Percentiles rank a stretch among this genome's conserved stretches.
phyloP scores from a whole-genome alignment of 176 grass and related monocot genomes.

The Oryza glumipatula region DNA sequence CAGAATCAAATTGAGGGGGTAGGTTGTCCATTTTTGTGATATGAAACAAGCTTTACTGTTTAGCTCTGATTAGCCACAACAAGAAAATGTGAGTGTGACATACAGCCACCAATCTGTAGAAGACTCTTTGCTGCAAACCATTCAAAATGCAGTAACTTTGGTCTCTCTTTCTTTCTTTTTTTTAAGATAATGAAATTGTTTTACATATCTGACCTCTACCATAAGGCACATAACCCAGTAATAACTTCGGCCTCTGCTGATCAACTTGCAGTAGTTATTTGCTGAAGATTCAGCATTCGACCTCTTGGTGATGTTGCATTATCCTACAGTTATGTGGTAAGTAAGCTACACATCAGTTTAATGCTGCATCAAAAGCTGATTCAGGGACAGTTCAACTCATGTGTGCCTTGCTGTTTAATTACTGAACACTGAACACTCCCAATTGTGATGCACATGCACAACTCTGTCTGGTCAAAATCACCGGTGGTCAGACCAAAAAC shows the following conservation, averaged over 20 bases:
- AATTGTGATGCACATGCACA: not conserved
- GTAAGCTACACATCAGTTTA: not conserved
- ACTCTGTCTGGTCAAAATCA: slow-evolving; percentile 26
- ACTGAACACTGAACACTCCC: not conserved
- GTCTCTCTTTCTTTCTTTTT: too few species aligned
- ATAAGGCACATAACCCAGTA: too few species aligned
- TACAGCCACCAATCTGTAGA: not conserved
- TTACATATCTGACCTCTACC: too few species aligned
- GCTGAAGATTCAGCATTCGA: not conserved
- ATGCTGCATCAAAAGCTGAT: not conserved
- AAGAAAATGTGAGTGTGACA: not conserved
- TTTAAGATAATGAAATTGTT: too few species aligned
- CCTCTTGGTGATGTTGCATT: not conserved
- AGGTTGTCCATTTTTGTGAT: not conserved
- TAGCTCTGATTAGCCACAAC: not conserved
- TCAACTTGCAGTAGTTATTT: not conserved
- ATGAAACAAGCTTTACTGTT: not conserved
- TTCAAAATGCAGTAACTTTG: not conserved
- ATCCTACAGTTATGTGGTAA: not conserved
- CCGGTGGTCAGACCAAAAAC: slow-evolving; percentile 20
- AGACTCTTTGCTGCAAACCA: not conserved
- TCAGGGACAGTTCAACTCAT: not conserved
- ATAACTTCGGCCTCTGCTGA: not conserved
- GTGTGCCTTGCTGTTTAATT: not conserved
- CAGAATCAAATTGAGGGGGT: not conserved